Evolutionary conservation across 2,329 filamentous ascomycete genomes (phyloP).

Genomic region (Sarocladiaceae sp.): DNA sequence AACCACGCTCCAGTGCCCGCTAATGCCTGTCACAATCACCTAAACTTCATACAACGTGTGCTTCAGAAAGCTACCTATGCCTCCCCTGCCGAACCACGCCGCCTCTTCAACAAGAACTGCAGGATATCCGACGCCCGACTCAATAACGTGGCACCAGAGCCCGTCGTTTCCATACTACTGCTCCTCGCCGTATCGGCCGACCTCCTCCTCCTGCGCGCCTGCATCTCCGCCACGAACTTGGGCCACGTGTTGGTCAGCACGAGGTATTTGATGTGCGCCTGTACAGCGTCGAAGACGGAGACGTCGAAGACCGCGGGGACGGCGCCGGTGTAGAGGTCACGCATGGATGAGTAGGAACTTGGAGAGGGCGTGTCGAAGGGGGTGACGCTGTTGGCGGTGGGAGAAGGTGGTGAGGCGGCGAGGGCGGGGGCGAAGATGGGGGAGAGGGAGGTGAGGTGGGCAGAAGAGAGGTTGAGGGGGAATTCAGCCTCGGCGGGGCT

Average conservation of each 20-base stretch:
- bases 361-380: conserved; percentile 33
- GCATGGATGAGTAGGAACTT: neutral
- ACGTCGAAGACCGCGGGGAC: conserved; percentile 46
- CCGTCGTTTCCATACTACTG: neutral
- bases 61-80: neutral
- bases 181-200: neutral
- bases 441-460: conserved; percentile 44
- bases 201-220: neutral
- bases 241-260: conserved; percentile 66
- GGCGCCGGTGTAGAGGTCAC: conserved; percentile 9
- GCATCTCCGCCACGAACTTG: conserved; percentile 44
- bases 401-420: conserved; percentile 29
- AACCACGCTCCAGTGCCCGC: too few species aligned
- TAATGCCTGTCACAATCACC: too few species aligned
- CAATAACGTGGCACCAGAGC: neutral
- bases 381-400: conserved; percentile 23
- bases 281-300: conserved; percentile 53
- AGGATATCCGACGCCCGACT: neutral
- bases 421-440: conserved; percentile 44
- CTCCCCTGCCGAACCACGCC: neutral
- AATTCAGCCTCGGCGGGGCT: conserved; percentile 54
- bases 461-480: conserved; percentile 56
- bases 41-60: neutral
- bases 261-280: conserved; percentile 58
- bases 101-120: neutral